These are phyloP conservation scores for Clavispora fructus DNA, from an alignment of 805 yeast genomes.

Conservation along the genomic window DNA sequence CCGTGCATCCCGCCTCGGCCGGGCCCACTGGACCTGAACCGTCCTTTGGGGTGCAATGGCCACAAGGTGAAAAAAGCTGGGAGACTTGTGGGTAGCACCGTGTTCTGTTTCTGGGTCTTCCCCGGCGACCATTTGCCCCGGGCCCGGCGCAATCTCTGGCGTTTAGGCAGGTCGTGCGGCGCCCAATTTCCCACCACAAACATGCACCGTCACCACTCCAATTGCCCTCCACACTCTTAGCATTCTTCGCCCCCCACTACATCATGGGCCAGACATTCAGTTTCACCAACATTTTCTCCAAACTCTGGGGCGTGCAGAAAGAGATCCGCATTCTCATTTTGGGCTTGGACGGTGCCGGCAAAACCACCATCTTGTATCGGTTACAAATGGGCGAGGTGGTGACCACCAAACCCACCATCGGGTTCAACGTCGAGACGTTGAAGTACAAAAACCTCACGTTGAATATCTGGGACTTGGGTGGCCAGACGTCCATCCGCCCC, in stretches of 20 bases:
- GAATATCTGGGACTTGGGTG: constrained; percentile 97
- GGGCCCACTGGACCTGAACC: too few species aligned
- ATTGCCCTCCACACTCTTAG: neutral
- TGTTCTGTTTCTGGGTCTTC: too few species aligned
- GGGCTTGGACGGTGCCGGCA: constrained; percentile 96
- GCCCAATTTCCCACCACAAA: neutral
- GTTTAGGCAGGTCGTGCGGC: too few species aligned
- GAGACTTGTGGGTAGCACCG: too few species aligned
- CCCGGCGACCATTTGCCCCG: too few species aligned
- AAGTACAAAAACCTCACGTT: constrained; percentile 83
- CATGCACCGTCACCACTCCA: neutral
- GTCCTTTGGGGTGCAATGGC: too few species aligned
- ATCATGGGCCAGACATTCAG: constrained; percentile 87
- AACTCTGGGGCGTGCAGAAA: constrained; percentile 83
- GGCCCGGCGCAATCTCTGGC: too few species aligned
- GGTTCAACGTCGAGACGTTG: constrained; percentile 91
- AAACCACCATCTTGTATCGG: constrained; percentile 88
- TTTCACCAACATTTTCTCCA: constrained; percentile 64
- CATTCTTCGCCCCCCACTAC: neutral
- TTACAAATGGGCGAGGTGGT: constrained; percentile 56
- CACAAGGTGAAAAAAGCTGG: too few species aligned
- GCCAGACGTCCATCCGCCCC: constrained; percentile 92
- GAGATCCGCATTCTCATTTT: constrained; percentile 86
- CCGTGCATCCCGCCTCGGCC: too few species aligned
- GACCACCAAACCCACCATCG: constrained; percentile 63